Conservation (phyloP, 2,329 filamentous ascomycete species). For the Shiraia sp. region DNA sequence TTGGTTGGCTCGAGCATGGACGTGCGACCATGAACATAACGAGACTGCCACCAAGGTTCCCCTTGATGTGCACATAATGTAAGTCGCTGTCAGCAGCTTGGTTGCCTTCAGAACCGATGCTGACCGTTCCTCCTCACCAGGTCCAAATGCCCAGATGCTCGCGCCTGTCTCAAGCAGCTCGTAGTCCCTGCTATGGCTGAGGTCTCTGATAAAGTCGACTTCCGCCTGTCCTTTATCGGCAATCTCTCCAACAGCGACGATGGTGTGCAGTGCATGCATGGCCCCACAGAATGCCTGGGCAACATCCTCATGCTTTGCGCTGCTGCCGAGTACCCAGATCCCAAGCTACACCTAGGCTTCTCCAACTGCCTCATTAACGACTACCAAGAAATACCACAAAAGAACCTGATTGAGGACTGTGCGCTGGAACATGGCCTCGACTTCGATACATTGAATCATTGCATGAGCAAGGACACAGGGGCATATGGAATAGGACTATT, state of each 20-base stretch:
- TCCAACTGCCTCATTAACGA: slow-evolving; percentile 83
- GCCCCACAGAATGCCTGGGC: slow-evolving; percentile 86
- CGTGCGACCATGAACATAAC: slow-evolving; percentile 30
- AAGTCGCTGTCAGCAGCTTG: slow-evolving; percentile 3
- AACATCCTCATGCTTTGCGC: slow-evolving; percentile 96
- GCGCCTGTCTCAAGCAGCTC: slow-evolving; percentile 77
- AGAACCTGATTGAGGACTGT: slow-evolving; percentile 80
- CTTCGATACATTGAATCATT: slow-evolving; percentile 79
- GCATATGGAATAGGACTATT: slow-evolving; percentile 70
- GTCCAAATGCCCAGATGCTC: slow-evolving; percentile 87
- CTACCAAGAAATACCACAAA: slow-evolving; percentile 76
- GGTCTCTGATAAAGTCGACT: slow-evolving; percentile 82
- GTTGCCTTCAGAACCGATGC: neutral
- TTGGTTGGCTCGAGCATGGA: slow-evolving; percentile 33
- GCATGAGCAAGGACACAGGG: slow-evolving; percentile 76
- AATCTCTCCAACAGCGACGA: slow-evolving; percentile 72
- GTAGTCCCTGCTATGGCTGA: slow-evolving; percentile 86
- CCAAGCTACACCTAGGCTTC: slow-evolving; percentile 89
- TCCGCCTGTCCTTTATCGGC: slow-evolving; percentile 88
- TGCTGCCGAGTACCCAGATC: slow-evolving; percentile 77
- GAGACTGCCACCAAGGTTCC: slow-evolving; percentile 59
- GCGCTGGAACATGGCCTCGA: slow-evolving; percentile 89
- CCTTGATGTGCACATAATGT: slow-evolving; percentile 92
- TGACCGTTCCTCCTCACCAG: slow-evolving; percentile 14
- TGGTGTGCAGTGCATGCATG: slow-evolving; percentile 86